Conservation (phyloP, 2,329 filamentous ascomycete species). For the Rutstroemia sp. region DNA sequence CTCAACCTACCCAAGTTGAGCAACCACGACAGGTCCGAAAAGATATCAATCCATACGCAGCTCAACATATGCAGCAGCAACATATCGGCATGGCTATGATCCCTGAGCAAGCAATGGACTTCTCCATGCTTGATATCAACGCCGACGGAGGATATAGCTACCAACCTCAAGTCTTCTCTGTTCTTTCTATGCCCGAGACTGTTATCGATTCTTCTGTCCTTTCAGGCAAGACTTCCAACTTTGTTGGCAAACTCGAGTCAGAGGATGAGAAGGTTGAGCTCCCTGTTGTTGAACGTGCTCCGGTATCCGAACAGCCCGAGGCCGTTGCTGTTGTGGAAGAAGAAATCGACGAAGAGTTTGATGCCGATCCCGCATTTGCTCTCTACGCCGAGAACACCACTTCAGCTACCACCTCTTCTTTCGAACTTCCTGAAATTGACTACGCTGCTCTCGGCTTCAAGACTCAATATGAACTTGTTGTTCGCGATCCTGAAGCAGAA, state of each 20-base stretch:
- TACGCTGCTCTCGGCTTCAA: constrained; percentile 51
- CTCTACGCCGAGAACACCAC: constrained; percentile 42
- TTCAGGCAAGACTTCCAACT: constrained; percentile 61
- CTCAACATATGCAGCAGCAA: constrained; percentile 45
- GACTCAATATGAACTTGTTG: constrained; percentile 60
- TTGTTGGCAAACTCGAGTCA: constrained; percentile 33
- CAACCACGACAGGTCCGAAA: constrained; percentile 49
- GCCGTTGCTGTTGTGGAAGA: constrained; percentile 18
- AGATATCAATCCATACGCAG: constrained; percentile 56
- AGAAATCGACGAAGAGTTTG: constrained; percentile 47
- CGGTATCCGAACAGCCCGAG: constrained; percentile 16
- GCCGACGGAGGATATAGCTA: constrained; percentile 46
- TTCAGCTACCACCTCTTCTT: constrained; percentile 24
- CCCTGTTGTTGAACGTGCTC: constrained; percentile 38
- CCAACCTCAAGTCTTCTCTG: constrained; percentile 66
- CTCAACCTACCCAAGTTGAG: constrained; percentile 25
- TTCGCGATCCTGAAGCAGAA: constrained; percentile 42
- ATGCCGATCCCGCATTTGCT: constrained; percentile 54
- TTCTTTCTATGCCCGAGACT: constrained; percentile 54
- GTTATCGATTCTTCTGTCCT: constrained; percentile 53
- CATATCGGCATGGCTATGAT: constrained; percentile 78
- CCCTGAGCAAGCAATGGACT: constrained; percentile 70
- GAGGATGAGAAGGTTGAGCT: constrained; percentile 42
- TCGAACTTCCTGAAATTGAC: constrained; percentile 36
- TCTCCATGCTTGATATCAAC: constrained; percentile 62